Percentiles rank a stretch among this genome's conserved stretches.
Conservation (phyloP, 1,284 basidiomycete genomes). For the Vanrija sp. region DNA sequence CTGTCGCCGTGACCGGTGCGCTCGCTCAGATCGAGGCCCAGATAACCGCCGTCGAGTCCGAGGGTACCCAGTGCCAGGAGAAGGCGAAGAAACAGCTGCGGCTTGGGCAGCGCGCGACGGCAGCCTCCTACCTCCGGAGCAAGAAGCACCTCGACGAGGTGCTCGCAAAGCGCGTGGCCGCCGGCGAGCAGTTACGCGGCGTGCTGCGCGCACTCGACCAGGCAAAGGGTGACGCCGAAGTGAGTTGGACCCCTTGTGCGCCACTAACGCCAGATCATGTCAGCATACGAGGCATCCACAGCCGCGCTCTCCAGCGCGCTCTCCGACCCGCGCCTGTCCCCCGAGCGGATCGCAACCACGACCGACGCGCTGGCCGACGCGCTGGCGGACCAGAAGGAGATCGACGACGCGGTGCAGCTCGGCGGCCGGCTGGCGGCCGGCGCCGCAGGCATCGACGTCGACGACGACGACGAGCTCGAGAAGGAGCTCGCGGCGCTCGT, state of each 20-base stretch:
- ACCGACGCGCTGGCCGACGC: conserved; percentile 81
- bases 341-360: conserved; percentile 73
- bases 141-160: conserved; percentile 77
- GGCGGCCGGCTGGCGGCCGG: conserved; percentile 60
- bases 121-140: conserved; percentile 69
- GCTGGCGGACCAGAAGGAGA: conserved; percentile 72
- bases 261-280: conserved; percentile 65
- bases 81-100: conserved; percentile 64
- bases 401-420: conserved; percentile 70
- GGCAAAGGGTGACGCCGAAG: conserved; percentile 82
- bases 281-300: conserved; percentile 75
- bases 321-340: conserved; percentile 70
- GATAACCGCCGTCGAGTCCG: conserved; percentile 53
- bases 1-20: conserved; percentile 36
- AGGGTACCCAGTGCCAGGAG: conserved; percentile 65
- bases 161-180: conserved; percentile 66
- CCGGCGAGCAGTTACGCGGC: conserved; percentile 67
- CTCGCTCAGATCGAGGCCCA: conserved; percentile 44
- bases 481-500: conserved; percentile 49
- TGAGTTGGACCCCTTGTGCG: conserved; percentile 39
- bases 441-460: conserved; percentile 53
- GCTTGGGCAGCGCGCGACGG: conserved; percentile 66
- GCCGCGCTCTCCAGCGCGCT: conserved; percentile 70
- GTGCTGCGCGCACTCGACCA: conserved; percentile 80
- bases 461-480: conserved; percentile 53